A percentile compares a stretch with the other conserved stretches of the same genome.
phyloP scores from a whole-genome alignment of 257 asterid species.

The Mentha longifolia region DNA sequence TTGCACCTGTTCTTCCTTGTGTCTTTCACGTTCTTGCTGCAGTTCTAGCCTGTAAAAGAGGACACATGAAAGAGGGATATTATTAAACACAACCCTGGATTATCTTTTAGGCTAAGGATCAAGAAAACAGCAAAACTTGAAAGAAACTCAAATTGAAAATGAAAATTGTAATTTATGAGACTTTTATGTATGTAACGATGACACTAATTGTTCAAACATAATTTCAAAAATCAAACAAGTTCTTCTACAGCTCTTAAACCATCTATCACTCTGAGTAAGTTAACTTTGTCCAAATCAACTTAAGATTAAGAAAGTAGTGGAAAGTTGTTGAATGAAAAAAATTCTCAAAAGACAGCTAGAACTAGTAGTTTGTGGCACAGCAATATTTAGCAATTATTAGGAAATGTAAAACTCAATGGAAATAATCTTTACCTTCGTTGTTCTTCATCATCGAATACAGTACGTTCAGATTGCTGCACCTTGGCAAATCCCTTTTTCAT shows the following conservation, averaged over 20 bases:
- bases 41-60: slow-evolving; percentile 67
- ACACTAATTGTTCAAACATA: neutral
- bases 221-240: neutral
- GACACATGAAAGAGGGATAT: slow-evolving; percentile 8
- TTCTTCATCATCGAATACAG: slow-evolving; percentile 88
- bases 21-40: slow-evolving; percentile 77
- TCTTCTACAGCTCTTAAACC: neutral
- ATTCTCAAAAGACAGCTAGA: neutral
- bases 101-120: neutral
- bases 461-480: slow-evolving; percentile 68
- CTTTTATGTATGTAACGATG: neutral
- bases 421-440: slow-evolving; percentile 65
- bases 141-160: slow-evolving; percentile 9
- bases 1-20: slow-evolving; percentile 77
- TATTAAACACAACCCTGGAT: neutral
- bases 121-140: slow-evolving; percentile 3
- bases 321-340: neutral
- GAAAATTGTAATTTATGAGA: neutral
- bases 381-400: slow-evolving; percentile 14
- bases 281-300: neutral
- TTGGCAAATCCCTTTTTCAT: slow-evolving; percentile 63
- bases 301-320: neutral
- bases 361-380: slow-evolving; percentile 4
- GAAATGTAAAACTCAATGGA: slow-evolving; percentile 11
- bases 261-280: neutral